Percentiles rank a stretch among this genome's conserved stretches.
These are phyloP conservation scores for Paramecium sexaurelia DNA, from an alignment of 73 alveolate species.

Conservation along the genomic window DNA sequence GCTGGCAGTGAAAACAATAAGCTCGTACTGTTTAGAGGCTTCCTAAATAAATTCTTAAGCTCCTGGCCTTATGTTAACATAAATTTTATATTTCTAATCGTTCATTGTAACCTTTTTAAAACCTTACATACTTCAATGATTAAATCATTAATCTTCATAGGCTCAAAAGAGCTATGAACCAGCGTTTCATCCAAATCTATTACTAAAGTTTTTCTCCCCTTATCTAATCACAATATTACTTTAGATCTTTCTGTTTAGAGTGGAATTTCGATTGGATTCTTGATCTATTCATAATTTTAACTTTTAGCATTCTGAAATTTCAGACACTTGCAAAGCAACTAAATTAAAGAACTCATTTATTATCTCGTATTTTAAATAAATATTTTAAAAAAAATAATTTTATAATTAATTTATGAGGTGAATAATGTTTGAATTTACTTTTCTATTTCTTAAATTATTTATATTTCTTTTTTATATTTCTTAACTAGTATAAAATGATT, in stretches of 20 bases:
- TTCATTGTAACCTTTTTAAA: background rate
- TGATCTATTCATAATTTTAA: background rate
- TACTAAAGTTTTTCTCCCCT: constrained; percentile 74
- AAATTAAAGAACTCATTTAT: background rate
- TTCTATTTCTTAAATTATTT: background rate
- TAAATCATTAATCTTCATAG: constrained; percentile 50
- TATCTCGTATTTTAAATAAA: background rate
- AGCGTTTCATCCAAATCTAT: constrained; percentile 78
- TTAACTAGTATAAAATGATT: too few relatives aligned
- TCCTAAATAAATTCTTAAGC: constrained; percentile 60
- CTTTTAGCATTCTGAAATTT: background rate
- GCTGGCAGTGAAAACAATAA: constrained; percentile 69
- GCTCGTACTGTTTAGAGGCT: constrained; percentile 54
- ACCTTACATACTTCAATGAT: constrained; percentile 39
- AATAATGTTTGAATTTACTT: background rate
- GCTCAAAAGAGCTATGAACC: constrained; percentile 74
- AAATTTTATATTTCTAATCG: constrained; percentile 39
- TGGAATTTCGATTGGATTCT: background rate
- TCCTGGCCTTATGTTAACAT: constrained; percentile 68
- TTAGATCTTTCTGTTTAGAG: background rate
- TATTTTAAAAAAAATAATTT: background rate
- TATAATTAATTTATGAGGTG: background rate
- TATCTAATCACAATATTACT: constrained; percentile 12
- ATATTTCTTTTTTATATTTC: too few relatives aligned
- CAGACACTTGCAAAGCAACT: background rate